Evolutionary conservation across 441 rosid genomes (phyloP).

Genomic region (Lepidium campestre): DNA sequence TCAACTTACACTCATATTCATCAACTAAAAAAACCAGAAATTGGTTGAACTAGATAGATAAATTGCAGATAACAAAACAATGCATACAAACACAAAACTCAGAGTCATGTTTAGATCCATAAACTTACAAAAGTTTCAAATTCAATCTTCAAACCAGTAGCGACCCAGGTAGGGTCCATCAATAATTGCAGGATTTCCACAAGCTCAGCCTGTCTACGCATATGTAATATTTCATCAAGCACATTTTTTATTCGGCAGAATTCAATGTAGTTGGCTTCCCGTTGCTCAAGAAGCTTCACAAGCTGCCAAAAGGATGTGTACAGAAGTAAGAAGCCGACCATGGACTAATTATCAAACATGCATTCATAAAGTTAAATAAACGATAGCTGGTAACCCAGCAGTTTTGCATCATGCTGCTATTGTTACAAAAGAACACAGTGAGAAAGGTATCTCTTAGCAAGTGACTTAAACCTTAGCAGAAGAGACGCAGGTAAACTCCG

Average conservation of each 20-base stretch:
- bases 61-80: neutral
- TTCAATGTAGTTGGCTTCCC: slow-evolving; percentile 93
- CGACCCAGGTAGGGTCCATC: slow-evolving; percentile 94
- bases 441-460: neutral
- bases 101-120: neutral
- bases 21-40: neutral
- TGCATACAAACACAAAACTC: neutral
- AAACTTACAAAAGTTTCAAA: slow-evolving; percentile 62
- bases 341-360: neutral
- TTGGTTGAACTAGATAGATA: neutral
- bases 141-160: slow-evolving; percentile 90
- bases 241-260: slow-evolving; percentile 85
- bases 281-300: slow-evolving; percentile 88
- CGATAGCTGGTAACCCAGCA: neutral
- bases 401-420: neutral
- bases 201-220: slow-evolving; percentile 62
- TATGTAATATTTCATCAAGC: slow-evolving; percentile 72
- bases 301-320: slow-evolving; percentile 51
- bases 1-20: neutral
- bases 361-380: neutral
- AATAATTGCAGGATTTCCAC: slow-evolving; percentile 61
- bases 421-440: neutral
- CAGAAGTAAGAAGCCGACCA: slow-evolving; percentile 17
- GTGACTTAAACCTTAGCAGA: slow-evolving; percentile 74
- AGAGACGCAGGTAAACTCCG: slow-evolving; percentile 85